Percentiles rank a stretch among this genome's conserved stretches.
These are phyloP conservation scores for Marvania coccoides DNA, from an alignment of 139 green algal species.

Conservation along the genomic window DNA sequence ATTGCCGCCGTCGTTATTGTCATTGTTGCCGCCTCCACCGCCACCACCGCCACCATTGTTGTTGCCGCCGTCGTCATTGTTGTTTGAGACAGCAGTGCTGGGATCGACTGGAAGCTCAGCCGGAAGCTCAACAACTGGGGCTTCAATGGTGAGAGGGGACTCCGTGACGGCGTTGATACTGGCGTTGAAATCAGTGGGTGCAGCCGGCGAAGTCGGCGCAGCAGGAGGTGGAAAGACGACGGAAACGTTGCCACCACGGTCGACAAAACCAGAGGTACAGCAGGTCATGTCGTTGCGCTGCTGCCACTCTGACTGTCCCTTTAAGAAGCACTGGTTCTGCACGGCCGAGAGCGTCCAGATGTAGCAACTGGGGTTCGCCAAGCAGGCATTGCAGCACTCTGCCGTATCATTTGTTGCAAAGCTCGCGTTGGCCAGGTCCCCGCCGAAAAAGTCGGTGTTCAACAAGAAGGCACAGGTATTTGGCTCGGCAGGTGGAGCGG, in stretches of 20 bases:
- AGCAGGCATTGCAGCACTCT: conserved; percentile 7
- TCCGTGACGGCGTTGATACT: no score
- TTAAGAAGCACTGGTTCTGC: conserved; percentile 6
- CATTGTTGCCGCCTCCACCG: not conserved
- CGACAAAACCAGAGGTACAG: not conserved
- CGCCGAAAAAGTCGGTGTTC: conserved; percentile 6
- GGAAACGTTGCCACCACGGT: not conserved
- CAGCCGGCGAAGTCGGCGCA: no score
- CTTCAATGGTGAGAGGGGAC: no score
- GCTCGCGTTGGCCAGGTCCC: not conserved
- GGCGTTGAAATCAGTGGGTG: no score
- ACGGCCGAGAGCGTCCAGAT: conserved; percentile 1
- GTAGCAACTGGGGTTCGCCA: not conserved
- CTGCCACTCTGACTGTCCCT: not conserved
- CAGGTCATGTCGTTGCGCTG: not conserved
- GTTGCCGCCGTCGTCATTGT: no score
- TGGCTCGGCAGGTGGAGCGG: not conserved
- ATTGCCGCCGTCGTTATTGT: not conserved
- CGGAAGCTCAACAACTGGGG: no score
- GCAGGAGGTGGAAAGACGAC: not conserved
- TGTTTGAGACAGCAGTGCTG: no score
- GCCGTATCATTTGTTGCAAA: not conserved
- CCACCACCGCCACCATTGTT: not conserved
- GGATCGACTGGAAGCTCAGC: no score
- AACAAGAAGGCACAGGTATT: not conserved